Base-by-base conservation (phyloP, 2,329 filamentous ascomycete genomes). In the Xylariaceae sp. region DNA sequence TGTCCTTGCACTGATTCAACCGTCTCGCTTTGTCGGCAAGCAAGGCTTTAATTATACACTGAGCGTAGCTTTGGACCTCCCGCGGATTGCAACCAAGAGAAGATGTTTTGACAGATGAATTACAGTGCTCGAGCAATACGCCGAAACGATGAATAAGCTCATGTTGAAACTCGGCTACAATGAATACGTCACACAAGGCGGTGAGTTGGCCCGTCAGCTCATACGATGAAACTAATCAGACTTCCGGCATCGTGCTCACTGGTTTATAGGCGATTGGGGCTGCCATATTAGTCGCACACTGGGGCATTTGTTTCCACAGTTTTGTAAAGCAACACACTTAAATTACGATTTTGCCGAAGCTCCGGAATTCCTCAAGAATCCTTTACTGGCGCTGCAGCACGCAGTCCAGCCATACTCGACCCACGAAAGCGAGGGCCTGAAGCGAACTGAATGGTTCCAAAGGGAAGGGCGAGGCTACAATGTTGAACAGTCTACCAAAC, bases 111-210 rank as follows among this genome's bases (percentile, higher is more conserved):
- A 28, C 22, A 28, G n/a, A 28, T 28, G 4, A 28, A 28, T 28
- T 28, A 28, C 22, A 28, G 77, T 74, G 2, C 61, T 82, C 14
- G 72, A 73, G 17, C 80, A 87, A 57, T 86, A 87, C 60, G 83
- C 83, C 2, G 82, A 89, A 65, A 76, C 77, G 0, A 73, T 82
- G 57, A 81, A 90, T 66, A 83, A 82, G 50, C 70, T 90, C 9
- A 91, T 91, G 87, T 69, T 80, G 6, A 75, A 77, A 12, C 75
- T 90, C 2, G 86, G 86, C 0, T 90, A 88, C 63, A 58, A 75
- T 2, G 72, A 82, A 69, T 88, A 86, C 53, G 76, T 64, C 17
- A 61, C 60, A 6, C 62, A 63, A 47, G 61, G 47, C 45, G 66
- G 66, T 66, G 48, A 43, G 56, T 58, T 4, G 18, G 33, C 33